A percentile compares a stretch with the other conserved stretches of the same genome.
Conservation (phyloP, 345 rosid species). For the Lepidium didymum region DNA sequence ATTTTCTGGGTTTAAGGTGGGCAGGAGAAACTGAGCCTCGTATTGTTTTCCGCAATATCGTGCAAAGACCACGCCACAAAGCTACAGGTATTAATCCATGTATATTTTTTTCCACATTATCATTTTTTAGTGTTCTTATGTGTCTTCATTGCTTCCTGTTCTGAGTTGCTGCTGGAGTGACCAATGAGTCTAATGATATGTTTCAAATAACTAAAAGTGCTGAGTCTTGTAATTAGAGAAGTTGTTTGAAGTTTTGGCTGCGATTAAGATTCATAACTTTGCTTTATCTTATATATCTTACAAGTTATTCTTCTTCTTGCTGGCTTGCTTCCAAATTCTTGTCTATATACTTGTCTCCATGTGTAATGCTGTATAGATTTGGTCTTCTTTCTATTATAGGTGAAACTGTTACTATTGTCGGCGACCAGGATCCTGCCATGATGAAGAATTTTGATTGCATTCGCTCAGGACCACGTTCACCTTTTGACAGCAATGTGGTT, state of each 20-base stretch:
- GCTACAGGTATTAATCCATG: conserved; percentile 46
- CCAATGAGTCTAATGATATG: background rate
- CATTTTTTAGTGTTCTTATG: background rate
- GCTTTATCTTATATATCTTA: background rate
- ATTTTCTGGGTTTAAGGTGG: conserved; percentile 46
- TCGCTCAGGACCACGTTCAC: conserved; percentile 85
- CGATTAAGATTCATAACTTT: background rate
- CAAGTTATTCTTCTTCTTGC: background rate
- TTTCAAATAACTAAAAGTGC: background rate
- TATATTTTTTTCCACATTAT: background rate
- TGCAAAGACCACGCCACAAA: conserved; percentile 96
- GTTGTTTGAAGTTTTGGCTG: background rate
- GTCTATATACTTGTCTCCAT: background rate
- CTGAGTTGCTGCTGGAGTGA: background rate
- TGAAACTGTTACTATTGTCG: conserved; percentile 86
- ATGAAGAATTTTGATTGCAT: conserved; percentile 91
- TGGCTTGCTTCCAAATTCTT: background rate
- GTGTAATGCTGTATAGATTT: background rate
- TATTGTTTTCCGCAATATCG: conserved; percentile 87
- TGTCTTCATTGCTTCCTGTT: background rate
- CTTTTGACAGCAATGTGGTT: conserved; percentile 90
- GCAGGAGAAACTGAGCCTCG: conserved; percentile 96
- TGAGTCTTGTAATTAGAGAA: background rate
- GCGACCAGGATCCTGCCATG: conserved; percentile 69
- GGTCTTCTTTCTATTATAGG: conserved; percentile 37